Percentiles rank a stretch among this genome's conserved stretches.
Evolutionary conservation across 805 yeast genomes (phyloP).

Genomic region (Wickerhamomyces chaumierensis): DNA sequence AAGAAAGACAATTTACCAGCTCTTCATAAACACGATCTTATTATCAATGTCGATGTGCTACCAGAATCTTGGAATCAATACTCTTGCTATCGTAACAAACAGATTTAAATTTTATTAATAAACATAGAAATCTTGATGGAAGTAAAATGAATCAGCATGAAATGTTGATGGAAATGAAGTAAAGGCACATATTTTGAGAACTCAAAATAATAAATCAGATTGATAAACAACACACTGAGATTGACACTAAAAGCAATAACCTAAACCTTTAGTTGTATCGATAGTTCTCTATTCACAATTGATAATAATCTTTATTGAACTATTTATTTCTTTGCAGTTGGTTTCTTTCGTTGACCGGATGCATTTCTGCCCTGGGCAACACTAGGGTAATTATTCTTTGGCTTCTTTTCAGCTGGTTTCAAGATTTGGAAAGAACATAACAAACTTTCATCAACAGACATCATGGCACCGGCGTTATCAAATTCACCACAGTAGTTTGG

Average conservation of each 20-base stretch:
- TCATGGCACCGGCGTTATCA: conserved; percentile 99
- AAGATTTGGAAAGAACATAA: conserved; percentile 93
- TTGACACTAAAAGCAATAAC: too few relatives aligned
- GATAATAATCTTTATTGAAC: not conserved
- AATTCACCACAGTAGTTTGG: conserved; percentile 99
- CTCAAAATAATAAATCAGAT: not conserved
- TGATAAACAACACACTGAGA: too few relatives aligned
- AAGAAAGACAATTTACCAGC: too few relatives aligned
- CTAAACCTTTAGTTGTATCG: not conserved
- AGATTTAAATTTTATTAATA: too few relatives aligned
- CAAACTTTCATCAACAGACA: conserved; percentile 95
- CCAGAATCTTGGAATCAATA: too few relatives aligned
- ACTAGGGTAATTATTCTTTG: conserved; percentile 40
- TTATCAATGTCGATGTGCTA: too few relatives aligned
- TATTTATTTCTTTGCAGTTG: conserved; percentile 29
- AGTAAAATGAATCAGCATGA: not conserved
- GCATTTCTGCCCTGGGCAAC: conserved; percentile 37
- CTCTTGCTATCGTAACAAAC: too few relatives aligned
- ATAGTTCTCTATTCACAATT: not conserved
- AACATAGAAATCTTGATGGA: not conserved
- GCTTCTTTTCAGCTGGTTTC: conserved; percentile 96
- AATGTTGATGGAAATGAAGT: not conserved
- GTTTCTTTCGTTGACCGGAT: conserved; percentile 49
- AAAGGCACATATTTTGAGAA: not conserved
- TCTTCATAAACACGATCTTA: too few relatives aligned